phyloP scores from a whole-genome alignment of 345 rosid genomes.

The Arabis hirsuta region DNA sequence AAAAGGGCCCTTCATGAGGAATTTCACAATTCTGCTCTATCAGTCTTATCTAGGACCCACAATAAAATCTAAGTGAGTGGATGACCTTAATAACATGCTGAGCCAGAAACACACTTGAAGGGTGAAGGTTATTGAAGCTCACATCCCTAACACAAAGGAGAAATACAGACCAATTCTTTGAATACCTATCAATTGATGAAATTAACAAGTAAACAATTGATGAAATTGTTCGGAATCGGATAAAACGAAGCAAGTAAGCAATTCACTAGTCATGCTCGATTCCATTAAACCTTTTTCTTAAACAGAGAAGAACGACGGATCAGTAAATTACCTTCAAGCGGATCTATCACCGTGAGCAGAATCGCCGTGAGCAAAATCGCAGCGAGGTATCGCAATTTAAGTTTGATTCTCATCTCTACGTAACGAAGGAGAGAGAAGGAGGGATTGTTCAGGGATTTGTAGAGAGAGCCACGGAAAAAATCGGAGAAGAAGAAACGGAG shows the following conservation, averaged over 20 bases:
- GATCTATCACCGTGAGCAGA: slow-evolving; percentile 57
- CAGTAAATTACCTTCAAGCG: slow-evolving; percentile 62
- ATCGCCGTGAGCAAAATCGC: slow-evolving; percentile 43
- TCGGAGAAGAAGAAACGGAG: too few species aligned
- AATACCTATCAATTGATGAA: background rate
- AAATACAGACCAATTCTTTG: slow-evolving; percentile 14
- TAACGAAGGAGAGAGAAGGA: slow-evolving; percentile 16
- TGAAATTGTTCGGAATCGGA: background rate
- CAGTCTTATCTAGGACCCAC: slow-evolving; percentile 73
- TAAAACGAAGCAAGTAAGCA: background rate
- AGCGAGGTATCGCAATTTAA: slow-evolving; percentile 21
- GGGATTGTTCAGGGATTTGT: too few species aligned
- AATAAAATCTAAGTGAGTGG: slow-evolving; percentile 28
- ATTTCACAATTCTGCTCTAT: slow-evolving; percentile 96
- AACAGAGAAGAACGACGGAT: slow-evolving; percentile 22
- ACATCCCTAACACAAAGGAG: slow-evolving; percentile 61
- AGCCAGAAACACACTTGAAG: slow-evolving; percentile 4
- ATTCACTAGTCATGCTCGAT: background rate
- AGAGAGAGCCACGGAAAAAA: too few species aligned
- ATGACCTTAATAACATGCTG: slow-evolving; percentile 23
- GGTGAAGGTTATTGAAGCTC: slow-evolving; percentile 56
- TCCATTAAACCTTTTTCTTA: background rate
- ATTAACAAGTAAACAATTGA: slow-evolving; percentile 7
- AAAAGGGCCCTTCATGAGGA: slow-evolving; percentile 99
- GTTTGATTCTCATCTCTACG: slow-evolving; percentile 45